These are phyloP conservation scores for Scleromitrula shiraiana DNA, from an alignment of 2,329 filamentous ascomycete species.

Conservation along the genomic window DNA sequence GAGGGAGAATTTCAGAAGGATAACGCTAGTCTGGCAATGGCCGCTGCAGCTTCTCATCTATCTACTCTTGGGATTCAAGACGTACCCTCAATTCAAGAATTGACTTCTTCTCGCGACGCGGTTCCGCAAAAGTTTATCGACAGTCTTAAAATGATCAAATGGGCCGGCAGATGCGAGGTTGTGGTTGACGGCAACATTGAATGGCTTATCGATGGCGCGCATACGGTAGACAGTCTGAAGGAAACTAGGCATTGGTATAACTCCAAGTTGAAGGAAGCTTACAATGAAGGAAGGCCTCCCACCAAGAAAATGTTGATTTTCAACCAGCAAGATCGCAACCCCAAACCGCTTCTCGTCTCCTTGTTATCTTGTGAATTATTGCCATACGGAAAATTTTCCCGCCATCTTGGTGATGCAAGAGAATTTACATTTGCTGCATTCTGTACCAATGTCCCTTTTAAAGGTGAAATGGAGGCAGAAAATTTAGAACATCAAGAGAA, in stretches of 20 bases:
- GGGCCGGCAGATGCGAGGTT: constrained; percentile 70
- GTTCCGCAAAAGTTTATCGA: constrained; percentile 57
- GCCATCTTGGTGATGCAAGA: constrained; percentile 25
- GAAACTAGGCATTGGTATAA: constrained; percentile 77
- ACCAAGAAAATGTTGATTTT: constrained; percentile 58
- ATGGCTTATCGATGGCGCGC: constrained; percentile 93
- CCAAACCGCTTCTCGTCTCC: constrained; percentile 52
- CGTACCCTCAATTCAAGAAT: background rate
- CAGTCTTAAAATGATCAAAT: constrained; percentile 66
- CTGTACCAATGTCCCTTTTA: constrained; percentile 65
- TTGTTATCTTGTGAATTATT: constrained; percentile 39
- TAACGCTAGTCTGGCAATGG: constrained; percentile 50
- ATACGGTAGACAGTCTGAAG: constrained; percentile 82
- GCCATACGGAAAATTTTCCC: background rate
- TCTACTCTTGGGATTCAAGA: constrained; percentile 30
- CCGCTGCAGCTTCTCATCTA: constrained; percentile 45
- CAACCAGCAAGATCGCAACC: constrained; percentile 86
- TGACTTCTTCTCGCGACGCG: background rate
- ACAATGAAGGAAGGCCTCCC: background rate
- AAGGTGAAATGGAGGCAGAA: constrained; percentile 31
- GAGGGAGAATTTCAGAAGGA: constrained; percentile 48
- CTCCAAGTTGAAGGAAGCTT: constrained; percentile 27
- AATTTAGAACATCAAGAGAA: constrained; percentile 58
- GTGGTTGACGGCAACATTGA: constrained; percentile 48
- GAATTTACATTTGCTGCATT: constrained; percentile 70